Conservation (phyloP, 805 yeast species). For the Naumovozyma baii region DNA sequence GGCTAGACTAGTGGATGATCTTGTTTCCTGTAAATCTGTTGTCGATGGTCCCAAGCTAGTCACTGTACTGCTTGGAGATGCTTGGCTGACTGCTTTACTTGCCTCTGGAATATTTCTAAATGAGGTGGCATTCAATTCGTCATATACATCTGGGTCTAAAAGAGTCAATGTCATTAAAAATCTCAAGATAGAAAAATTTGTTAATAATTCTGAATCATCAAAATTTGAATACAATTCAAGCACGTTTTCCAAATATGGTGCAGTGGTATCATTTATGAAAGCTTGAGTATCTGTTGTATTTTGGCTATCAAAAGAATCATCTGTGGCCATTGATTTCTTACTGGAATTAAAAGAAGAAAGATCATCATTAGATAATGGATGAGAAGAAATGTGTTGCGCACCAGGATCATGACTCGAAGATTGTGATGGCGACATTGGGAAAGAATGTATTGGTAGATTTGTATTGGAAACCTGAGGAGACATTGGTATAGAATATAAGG, state of each 20-base stretch:
- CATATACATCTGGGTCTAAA: slow-evolving; percentile 12
- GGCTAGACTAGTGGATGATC: background rate
- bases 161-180: slow-evolving; percentile 13
- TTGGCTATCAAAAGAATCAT: background rate
- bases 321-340: background rate
- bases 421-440: background rate
- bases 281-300: background rate
- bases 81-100: background rate
- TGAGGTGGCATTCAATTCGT: slow-evolving; percentile 10
- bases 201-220: slow-evolving; percentile 11
- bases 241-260: slow-evolving; percentile 7
- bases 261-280: background rate
- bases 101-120: slow-evolving; percentile 9
- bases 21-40: background rate
- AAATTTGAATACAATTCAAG: slow-evolving; percentile 8
- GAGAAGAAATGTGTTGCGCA: background rate
- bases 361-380: slow-evolving; percentile 1
- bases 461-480: background rate
- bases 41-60: background rate
- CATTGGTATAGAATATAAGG: slow-evolving; percentile 1
- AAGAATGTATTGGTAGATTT: background rate
- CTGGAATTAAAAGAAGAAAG: slow-evolving; percentile 2
- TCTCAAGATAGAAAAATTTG: slow-evolving; percentile 12
- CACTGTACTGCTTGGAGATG: background rate
- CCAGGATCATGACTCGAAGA: slow-evolving; percentile 1